Conservation (phyloP, 805 yeast genomes). For the Kregervanrija delftensis region DNA sequence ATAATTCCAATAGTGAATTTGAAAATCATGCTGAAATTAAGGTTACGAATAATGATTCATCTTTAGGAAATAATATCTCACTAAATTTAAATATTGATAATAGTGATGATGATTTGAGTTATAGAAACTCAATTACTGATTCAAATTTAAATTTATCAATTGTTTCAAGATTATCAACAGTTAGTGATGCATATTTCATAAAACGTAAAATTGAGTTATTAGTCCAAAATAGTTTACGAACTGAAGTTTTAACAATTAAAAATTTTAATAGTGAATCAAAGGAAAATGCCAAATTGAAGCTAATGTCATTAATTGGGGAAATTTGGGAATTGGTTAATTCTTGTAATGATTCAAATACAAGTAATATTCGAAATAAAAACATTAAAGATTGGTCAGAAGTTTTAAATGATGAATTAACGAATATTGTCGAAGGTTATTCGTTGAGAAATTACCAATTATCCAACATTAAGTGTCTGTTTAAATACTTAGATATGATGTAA, state of each 20-base stretch:
- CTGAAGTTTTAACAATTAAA: conserved; percentile 10
- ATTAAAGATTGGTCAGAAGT: conserved; percentile 19
- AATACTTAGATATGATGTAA: too few relatives aligned
- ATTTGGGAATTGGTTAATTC: conserved; percentile 22
- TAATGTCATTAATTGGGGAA: conserved; percentile 14
- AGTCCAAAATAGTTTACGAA: conserved; percentile 19
- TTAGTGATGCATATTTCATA: conserved; percentile 29
- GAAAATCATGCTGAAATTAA: background rate
- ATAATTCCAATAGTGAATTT: conserved; percentile 1
- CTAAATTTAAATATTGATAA: conserved; percentile 17
- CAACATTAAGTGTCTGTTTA: conserved; percentile 4
- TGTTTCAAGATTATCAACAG: conserved; percentile 25
- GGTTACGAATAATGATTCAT: background rate
- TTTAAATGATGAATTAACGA: conserved; percentile 12
- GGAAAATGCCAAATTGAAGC: conserved; percentile 12
- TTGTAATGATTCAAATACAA: conserved; percentile 17
- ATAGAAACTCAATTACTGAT: background rate
- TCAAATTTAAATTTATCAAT: conserved; percentile 16
- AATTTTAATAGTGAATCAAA: conserved; percentile 11
- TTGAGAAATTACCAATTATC: conserved; percentile 22
- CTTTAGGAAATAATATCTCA: conserved; percentile 12
- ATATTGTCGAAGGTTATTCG: conserved; percentile 23
- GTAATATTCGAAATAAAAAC: conserved; percentile 12
- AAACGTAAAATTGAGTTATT: conserved; percentile 31
- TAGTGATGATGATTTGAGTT: conserved; percentile 1